Evolutionary conservation across 345 rosid genomes (phyloP).

Genomic region (Odontarrhena argentea): DNA sequence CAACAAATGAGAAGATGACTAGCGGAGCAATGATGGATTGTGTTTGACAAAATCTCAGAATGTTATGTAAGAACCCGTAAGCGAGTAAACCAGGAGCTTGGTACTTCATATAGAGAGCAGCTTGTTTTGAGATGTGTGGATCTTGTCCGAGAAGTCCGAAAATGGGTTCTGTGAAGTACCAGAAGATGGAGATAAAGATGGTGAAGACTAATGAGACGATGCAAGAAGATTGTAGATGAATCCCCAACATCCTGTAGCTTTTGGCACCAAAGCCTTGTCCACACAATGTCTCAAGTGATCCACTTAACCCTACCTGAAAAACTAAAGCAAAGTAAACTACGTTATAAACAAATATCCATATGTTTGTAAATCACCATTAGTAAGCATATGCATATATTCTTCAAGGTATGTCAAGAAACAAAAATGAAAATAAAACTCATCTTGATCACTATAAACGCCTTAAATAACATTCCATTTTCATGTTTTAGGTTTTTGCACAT

Average conservation of each 20-base stretch:
- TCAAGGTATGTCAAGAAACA: neutral
- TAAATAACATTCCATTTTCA: neutral
- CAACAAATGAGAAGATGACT: conserved; percentile 50
- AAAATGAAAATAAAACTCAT: no score
- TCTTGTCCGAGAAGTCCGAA: conserved; percentile 63
- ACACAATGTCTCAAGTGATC: conserved; percentile 84
- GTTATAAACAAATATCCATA: no score
- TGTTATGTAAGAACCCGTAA: conserved; percentile 63
- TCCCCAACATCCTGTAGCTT: conserved; percentile 61
- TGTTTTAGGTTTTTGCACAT: no score
- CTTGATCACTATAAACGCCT: neutral
- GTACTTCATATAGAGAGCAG: conserved; percentile 60
- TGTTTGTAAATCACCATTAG: neutral
- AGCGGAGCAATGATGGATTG: conserved; percentile 59
- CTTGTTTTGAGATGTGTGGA: conserved; percentile 50
- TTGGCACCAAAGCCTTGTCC: conserved; percentile 89
- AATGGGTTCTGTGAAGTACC: conserved; percentile 59
- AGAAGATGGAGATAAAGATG: conserved; percentile 56
- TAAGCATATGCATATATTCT: neutral
- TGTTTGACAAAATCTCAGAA: conserved; percentile 77
- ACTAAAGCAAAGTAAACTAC: no score
- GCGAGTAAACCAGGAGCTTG: conserved; percentile 73
- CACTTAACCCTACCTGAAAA: conserved; percentile 66
- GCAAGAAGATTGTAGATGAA: conserved; percentile 77
- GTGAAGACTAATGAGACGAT: conserved; percentile 56